phyloP scores from a whole-genome alignment of 1,284 basidiomycete species.

The Hypsizygus ulmarius region DNA sequence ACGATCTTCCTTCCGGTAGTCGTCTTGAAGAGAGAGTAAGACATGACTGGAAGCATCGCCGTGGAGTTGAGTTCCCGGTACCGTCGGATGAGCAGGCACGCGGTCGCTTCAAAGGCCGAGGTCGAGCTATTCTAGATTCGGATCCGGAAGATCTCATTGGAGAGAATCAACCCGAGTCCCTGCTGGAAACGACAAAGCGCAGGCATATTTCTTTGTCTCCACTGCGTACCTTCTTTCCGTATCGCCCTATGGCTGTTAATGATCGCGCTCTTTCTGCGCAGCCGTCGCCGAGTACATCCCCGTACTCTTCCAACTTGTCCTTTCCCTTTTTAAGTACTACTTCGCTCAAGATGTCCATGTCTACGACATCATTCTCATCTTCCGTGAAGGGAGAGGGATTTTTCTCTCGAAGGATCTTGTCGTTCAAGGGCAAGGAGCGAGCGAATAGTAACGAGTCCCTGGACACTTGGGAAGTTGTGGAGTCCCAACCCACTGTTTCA shows the following conservation, averaged over 20 bases:
- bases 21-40: slow-evolving; percentile 24
- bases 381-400: slow-evolving; percentile 22
- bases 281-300: slow-evolving; percentile 32
- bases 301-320: slow-evolving; percentile 34
- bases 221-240: slow-evolving; percentile 40
- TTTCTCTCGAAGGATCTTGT: slow-evolving; percentile 29
- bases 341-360: slow-evolving; percentile 30
- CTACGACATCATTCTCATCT: slow-evolving; percentile 31
- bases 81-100: slow-evolving; percentile 13
- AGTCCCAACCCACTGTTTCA: slow-evolving; percentile 23
- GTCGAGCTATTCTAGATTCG: slow-evolving; percentile 18
- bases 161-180: slow-evolving; percentile 14
- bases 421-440: slow-evolving; percentile 33
- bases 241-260: slow-evolving; percentile 27
- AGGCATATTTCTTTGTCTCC: slow-evolving; percentile 41
- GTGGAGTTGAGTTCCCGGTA: slow-evolving; percentile 28
- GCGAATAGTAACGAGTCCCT: slow-evolving; percentile 26
- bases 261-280: slow-evolving; percentile 38
- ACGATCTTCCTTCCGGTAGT: slow-evolving; percentile 9
- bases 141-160: slow-evolving; percentile 20
- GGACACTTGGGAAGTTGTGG: slow-evolving; percentile 39
- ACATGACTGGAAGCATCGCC: slow-evolving; percentile 27
- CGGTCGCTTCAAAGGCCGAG: slow-evolving; percentile 19
- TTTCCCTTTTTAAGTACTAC: slow-evolving; percentile 38
- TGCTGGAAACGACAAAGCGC: slow-evolving; percentile 26